Conservation (phyloP, 805 yeast species). For the Saccharomycopsis fodiens region DNA sequence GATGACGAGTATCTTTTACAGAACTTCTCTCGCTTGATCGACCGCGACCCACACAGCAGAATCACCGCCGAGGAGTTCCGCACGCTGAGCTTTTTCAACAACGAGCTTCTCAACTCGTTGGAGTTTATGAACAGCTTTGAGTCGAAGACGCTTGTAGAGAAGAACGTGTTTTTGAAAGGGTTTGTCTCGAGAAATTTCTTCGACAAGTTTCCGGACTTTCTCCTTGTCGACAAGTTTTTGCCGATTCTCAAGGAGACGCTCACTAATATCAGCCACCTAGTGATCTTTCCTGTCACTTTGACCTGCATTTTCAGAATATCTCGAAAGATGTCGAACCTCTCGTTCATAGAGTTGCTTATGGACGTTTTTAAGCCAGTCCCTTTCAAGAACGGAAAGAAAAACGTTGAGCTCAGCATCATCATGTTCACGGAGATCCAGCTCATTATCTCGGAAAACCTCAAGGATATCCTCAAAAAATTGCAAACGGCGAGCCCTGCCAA, state of each 20-base stretch:
- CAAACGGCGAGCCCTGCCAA: constrained; percentile 24
- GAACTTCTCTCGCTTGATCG: constrained; percentile 45
- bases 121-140: constrained; percentile 77
- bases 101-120: constrained; percentile 73
- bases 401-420: constrained; percentile 27
- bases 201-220: constrained; percentile 49
- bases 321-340: constrained; percentile 56
- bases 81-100: constrained; percentile 71
- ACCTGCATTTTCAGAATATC: constrained; percentile 59
- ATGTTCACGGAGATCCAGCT: constrained; percentile 27
- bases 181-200: constrained; percentile 38
- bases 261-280: constrained; percentile 28
- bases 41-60: constrained; percentile 51
- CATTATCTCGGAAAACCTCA: constrained; percentile 27
- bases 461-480: constrained; percentile 25
- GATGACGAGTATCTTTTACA: constrained; percentile 46
- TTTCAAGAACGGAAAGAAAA: constrained; percentile 16
- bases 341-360: constrained; percentile 67
- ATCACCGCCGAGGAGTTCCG: constrained; percentile 57
- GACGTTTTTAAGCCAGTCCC: constrained; percentile 20
- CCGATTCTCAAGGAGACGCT: constrained; percentile 49
- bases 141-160: constrained; percentile 63
- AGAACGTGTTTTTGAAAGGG: constrained; percentile 59
- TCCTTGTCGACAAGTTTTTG: constrained; percentile 61
- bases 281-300: constrained; percentile 36